A percentile compares a stretch with the other conserved stretches of the same genome.
phyloP scores from a whole-genome alignment of 1,284 basidiomycete genomes.

The Mrakiaceae sp. region DNA sequence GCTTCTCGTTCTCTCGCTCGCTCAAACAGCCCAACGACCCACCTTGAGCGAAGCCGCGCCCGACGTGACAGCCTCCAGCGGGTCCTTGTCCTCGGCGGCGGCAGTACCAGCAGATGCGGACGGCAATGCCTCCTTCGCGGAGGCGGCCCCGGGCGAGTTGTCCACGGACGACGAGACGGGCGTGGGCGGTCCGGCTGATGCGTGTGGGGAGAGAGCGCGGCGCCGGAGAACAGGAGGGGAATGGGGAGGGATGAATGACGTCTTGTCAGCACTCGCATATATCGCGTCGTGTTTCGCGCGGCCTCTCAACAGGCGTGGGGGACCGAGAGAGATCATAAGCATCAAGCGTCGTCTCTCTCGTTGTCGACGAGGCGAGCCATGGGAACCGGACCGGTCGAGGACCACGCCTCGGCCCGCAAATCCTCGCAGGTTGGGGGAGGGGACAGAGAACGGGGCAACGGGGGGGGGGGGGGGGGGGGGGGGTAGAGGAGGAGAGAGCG shows the following conservation, averaged over 20 bases:
- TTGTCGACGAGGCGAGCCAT: not conserved
- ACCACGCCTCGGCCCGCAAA: not conserved
- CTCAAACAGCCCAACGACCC: not conserved
- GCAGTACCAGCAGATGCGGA: too few species aligned
- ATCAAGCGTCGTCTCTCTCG: too few species aligned
- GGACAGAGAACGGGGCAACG: not conserved
- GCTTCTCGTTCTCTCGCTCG: not conserved
- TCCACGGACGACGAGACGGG: not conserved
- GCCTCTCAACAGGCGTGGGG: not conserved
- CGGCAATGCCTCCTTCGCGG: conserved; percentile 2
- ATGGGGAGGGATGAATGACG: not conserved
- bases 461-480: not conserved
- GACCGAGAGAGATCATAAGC: too few species aligned
- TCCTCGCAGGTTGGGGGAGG: not conserved
- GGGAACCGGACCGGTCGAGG: not conserved
- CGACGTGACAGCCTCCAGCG: not conserved
- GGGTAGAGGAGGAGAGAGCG: not conserved
- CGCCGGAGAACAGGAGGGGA: not conserved
- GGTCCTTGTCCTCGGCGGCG: not conserved
- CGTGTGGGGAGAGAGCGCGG: not conserved
- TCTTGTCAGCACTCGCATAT: not conserved
- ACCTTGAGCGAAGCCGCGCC: conserved; percentile 1
- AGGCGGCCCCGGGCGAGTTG: not conserved
- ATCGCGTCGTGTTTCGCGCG: not conserved
- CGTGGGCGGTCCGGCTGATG: not conserved